These are phyloP conservation scores for Hordeum marinum DNA, from an alignment of 176 grass and related monocot species.

Conservation along the genomic window DNA sequence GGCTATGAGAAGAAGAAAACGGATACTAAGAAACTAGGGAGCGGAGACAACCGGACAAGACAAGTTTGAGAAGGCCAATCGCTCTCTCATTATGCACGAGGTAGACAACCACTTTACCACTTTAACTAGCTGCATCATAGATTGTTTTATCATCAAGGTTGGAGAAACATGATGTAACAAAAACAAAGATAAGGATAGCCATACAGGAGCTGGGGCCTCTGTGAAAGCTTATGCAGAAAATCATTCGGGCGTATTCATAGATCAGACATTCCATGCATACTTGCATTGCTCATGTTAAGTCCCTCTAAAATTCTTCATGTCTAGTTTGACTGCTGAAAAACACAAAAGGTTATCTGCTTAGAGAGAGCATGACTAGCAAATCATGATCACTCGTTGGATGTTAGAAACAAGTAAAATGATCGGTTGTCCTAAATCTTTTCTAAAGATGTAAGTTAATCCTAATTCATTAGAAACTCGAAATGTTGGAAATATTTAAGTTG, in stretches of 20 bases:
- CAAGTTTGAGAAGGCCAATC: slow-evolving; percentile 17
- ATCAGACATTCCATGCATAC: too few species aligned
- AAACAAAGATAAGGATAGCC: not conserved
- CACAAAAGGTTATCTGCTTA: not conserved
- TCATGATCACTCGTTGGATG: not conserved
- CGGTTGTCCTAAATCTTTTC: too few species aligned
- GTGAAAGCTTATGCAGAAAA: slow-evolving; percentile 13
- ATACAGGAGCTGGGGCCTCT: not conserved
- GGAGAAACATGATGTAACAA: slow-evolving; percentile 9
- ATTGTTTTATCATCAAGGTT: not conserved
- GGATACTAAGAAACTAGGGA: not conserved
- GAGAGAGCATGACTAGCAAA: not conserved
- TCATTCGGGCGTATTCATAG: too few species aligned
- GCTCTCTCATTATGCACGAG: not conserved
- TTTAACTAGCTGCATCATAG: slow-evolving; percentile 11
- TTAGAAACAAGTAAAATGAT: not conserved
- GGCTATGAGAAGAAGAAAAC: not conserved
- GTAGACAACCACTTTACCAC: slow-evolving; percentile 19
- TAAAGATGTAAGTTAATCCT: too few species aligned
- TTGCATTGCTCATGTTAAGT: too few species aligned
- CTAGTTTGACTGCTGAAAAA: not conserved
- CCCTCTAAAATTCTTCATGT: too few species aligned
- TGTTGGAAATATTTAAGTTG: too few species aligned
- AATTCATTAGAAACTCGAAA: too few species aligned
- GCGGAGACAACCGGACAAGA: slow-evolving; percentile 1